Base-by-base conservation (phyloP, 2,329 filamentous ascomycete genomes). In the Waltergamsia citrina region DNA sequence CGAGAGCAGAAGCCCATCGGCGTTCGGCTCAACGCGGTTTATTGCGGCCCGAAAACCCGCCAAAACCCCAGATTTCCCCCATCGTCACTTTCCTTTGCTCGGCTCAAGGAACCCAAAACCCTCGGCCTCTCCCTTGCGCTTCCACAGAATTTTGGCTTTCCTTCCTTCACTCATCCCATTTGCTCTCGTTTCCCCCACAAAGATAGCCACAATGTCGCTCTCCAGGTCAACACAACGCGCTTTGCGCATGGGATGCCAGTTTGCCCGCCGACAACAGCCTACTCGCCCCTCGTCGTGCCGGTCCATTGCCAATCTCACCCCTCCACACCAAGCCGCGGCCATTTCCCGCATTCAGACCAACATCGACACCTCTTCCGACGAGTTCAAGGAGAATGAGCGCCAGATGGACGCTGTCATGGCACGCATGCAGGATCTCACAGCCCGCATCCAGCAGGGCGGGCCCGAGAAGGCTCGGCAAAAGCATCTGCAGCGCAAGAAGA, bases 401-500 rank as follows among this genome's bases (percentile, higher is more conserved):
- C 75, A 85, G 41, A 93, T 95, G 85, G 66, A 67, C 40, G 75
- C 83, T 46, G 72, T 87, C 35, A 78, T 85, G 51, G 63, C 66
- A 36, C 71, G 71, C 15, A 69, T 96, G 48, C 71, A 79, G 39
- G 65, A 68, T 34, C 67, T 96, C 38, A 85, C 90, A 38, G 62
- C 67, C 30, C 76, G 70, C 44, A 81, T 85, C 37, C 74, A 85
- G 33, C 69, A 74, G 42, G 90, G 90, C 34, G 92, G 92, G 1
- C 63, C 85, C 2, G 71, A 79, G 38, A 92, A 92, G 56, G 85
- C 90, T 4, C 71, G 83, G 38, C 78, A 90, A 43, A 95, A 95
- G 64, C 90, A 96, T 53, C 60, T 93, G 16, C 75, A 80, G 22
- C 71, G 88, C 46, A 85, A 85, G 43, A 96, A 96, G 70, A 94